phyloP scores from a whole-genome alignment of 1,139 yeast genomes.

The Waltiozyma sp. region DNA sequence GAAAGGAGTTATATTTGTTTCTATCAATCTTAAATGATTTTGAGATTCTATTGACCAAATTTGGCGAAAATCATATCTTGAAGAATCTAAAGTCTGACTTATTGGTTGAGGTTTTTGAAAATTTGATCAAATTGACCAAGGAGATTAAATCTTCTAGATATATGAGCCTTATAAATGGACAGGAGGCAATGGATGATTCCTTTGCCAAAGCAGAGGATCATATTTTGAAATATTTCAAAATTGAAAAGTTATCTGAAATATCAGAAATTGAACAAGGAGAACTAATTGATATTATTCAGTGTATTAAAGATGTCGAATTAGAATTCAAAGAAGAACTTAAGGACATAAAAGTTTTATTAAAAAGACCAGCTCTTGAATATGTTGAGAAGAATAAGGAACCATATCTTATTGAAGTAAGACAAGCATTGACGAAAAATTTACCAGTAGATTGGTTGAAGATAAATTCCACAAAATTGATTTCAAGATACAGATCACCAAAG shows the following conservation, averaged over 20 bases:
- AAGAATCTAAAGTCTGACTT: conserved; percentile 19
- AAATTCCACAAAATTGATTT: conserved; percentile 58
- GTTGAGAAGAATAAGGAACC: conserved; percentile 52
- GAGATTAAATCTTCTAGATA: conserved; percentile 20
- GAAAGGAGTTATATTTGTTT: conserved; percentile 57
- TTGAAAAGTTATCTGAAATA: conserved; percentile 18
- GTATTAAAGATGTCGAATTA: conserved; percentile 32
- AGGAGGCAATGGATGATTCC: conserved; percentile 43
- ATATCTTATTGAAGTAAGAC: conserved; percentile 64
- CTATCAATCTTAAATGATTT: conserved; percentile 37
- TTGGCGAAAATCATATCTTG: conserved; percentile 20
- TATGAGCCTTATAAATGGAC: conserved; percentile 44
- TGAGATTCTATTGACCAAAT: conserved; percentile 17
- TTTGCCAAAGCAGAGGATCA: conserved; percentile 29
- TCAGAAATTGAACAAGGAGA: conserved; percentile 3
- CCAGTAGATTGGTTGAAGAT: conserved; percentile 72
- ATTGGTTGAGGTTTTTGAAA: conserved; percentile 22
- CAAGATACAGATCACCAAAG: conserved; percentile 62
- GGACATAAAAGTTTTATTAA: conserved; percentile 32
- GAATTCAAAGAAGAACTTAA: conserved; percentile 41
- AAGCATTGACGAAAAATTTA: conserved; percentile 36
- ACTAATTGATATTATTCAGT: conserved; percentile 19
- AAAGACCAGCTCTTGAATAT: conserved; percentile 48
- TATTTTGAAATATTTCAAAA: conserved; percentile 42
- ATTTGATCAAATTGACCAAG: conserved; percentile 14